Conservation (phyloP, 495 filamentous ascomycete genomes). For the Penicillium lividum region DNA sequence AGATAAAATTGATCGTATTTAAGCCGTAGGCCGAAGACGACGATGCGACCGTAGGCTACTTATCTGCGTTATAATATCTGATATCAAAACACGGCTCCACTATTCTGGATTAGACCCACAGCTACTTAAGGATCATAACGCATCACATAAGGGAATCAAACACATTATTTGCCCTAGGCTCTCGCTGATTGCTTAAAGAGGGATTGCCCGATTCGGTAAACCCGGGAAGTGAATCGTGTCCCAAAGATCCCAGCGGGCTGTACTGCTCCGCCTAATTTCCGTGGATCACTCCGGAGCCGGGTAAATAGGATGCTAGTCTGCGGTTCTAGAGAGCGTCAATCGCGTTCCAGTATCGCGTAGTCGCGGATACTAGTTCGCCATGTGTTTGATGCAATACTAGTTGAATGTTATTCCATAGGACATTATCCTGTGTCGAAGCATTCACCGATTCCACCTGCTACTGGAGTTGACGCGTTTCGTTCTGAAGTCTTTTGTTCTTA, state of each 20-base stretch:
- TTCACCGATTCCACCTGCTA: slow-evolving; percentile 18
- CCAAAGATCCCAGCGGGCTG: slow-evolving; percentile 6
- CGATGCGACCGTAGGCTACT: neutral
- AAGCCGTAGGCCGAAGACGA: neutral
- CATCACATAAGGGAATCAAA: slow-evolving; percentile 1
- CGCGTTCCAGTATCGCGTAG: slow-evolving; percentile 14
- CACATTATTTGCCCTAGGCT: neutral
- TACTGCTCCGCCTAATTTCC: slow-evolving; percentile 8
- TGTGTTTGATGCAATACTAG: slow-evolving; percentile 15
- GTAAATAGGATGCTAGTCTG: slow-evolving; percentile 14
- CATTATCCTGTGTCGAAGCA: slow-evolving; percentile 13
- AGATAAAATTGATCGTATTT: neutral
- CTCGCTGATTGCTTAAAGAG: neutral
- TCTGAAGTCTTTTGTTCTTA: slow-evolving; percentile 8
- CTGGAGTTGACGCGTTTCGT: slow-evolving; percentile 10
- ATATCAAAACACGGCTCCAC: neutral
- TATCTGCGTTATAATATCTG: neutral
- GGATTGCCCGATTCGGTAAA: slow-evolving; percentile 10
- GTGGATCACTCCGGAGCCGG: slow-evolving; percentile 16
- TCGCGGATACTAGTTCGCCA: slow-evolving; percentile 14
- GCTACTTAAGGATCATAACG: neutral
- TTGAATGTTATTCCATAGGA: slow-evolving; percentile 20
- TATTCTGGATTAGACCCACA: neutral
- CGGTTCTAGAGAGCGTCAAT: slow-evolving; percentile 10
- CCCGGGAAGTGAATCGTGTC: slow-evolving; percentile 6